Percentiles rank a stretch among this genome's conserved stretches.
These are phyloP conservation scores for Nakazawaea ishiwadae DNA, from an alignment of 805 yeast species.

Conservation along the genomic window DNA sequence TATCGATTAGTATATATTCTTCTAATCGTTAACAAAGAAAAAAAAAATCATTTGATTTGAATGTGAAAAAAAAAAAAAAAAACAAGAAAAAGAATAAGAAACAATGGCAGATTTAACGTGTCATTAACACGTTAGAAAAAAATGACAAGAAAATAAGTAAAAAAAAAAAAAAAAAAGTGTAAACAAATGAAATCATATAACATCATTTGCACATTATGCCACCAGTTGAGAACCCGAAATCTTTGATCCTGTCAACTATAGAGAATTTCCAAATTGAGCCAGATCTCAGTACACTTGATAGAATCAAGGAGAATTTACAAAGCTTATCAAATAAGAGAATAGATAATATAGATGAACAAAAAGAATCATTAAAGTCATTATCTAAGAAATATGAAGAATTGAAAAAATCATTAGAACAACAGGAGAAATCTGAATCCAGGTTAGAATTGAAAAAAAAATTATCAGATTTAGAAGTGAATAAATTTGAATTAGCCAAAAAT, in stretches of 20 bases:
- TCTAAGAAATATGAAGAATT: conserved; percentile 1
- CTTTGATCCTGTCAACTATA: conserved; percentile 34
- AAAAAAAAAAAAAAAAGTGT: no score
- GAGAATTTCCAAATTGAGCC: conserved; percentile 49
- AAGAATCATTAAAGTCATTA: conserved; percentile 15
- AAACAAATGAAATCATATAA: background rate
- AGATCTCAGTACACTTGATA: conserved; percentile 40
- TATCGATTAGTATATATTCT: background rate
- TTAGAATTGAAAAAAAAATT: conserved; percentile 26
- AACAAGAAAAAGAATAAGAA: background rate
- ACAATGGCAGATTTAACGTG: background rate
- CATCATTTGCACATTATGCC: background rate
- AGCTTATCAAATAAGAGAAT: conserved; percentile 26
- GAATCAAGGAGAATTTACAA: conserved; percentile 34
- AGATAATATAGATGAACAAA: conserved; percentile 20
- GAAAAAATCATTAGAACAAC: conserved; percentile 16
- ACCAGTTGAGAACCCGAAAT: conserved; percentile 1
- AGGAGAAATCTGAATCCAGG: conserved; percentile 25
- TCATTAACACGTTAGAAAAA: background rate
- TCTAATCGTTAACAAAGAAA: background rate
- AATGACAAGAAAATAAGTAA: background rate
- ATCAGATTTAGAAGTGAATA: conserved; percentile 35
- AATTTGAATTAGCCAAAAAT: conserved; percentile 47
- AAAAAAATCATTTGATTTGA: background rate
- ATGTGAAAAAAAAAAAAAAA: background rate